Base-by-base conservation (phyloP, 2,329 filamentous ascomycete genomes). In the Anthostomella pinea region DNA sequence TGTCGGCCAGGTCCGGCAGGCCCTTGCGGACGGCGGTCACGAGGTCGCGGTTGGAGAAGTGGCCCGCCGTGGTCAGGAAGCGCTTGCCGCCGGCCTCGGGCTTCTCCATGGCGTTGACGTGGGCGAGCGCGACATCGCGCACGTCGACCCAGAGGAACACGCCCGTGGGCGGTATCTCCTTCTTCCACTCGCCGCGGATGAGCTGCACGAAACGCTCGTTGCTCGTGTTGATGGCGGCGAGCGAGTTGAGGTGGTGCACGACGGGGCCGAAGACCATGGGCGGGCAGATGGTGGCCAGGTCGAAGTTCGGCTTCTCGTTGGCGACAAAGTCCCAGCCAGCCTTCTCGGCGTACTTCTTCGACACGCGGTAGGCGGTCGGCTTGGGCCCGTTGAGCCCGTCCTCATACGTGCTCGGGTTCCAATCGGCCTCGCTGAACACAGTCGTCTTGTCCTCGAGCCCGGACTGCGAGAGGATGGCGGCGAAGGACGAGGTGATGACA, bases 401-500 rank as follows among this genome's bases (percentile, higher is more conserved):
- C 16, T 66, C 66, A 36, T 69, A 62, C 2, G 67, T 72, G 23
- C 67, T 64, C 1, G 73, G 72, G 62, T 77, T 79, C 74, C 75
- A 79, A 38, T 68, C 67, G 41, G 53, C 60, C 56, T 69, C 77
- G 41, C 56, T 65, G 47, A 69, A 77, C 18, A 57, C 58, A 22
- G 63, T 64, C 19, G 32, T 43, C 0, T 68, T 58, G 53, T 75
- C 63, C 3, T 34, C 32, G 8, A 68, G 39, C 29, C 58, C 55
- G 11, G 53, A 46, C 24, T 63, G 61, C 42, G 68, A 56, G 11
- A 77, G 29, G 48, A 78, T 68, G 43, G 73, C 65, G 14, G 74
- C 74, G 55, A 78, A 77, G 21, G 73, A 77, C 23, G 70, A 73
- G 11, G 74, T 79, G 30, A 81, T 59, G 38, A 85, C 81, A 10